Base-by-base conservation (phyloP, 768 basidiomycete species). In the Harrya chromipes region DNA sequence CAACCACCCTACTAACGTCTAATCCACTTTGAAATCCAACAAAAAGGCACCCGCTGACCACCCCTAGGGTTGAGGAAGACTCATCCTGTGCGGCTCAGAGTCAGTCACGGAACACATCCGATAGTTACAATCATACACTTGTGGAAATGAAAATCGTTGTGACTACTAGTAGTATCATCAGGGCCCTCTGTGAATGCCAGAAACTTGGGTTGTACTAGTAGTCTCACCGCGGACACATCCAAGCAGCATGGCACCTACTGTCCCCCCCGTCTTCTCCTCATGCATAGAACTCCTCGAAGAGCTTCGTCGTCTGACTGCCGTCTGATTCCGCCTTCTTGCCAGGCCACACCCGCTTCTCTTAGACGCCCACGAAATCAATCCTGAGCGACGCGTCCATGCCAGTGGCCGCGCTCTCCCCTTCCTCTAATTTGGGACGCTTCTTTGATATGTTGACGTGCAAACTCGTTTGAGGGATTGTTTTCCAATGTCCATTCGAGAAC, bases 281-380 rank as follows among this genome's bases (percentile, higher is more conserved):
- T 6, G 51, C 65, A 65, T 95, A 90, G 29, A 97, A 72, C 43
- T 76, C 69, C 56, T 84, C 77, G 57, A 98, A 90, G 47, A 95
- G 62, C 51, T 65, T 65, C 82, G 94, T 88, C 24, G 86, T 78
- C 2, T 80, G 63, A 64, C 74, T 66, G 70, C 79, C 70, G 68
- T 74, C 65, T 65, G 66, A 67, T 70, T 82, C 67, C 1, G 60
- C 60, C 58, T 64, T 66, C 58, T 84, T 89, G 3, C 73, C 90
- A 0, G 90, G 90, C 87, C 87, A 94, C 79, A 93, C 87, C 36
- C 81, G 84, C 51, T 79, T 83, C 74, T 90, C 85, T 67, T 90
- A 83, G 33, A 97, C 75, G 1, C 90, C 90, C 11, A 89, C 76
- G 61, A 85, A 97, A 65, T 92, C 83, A 35, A 97, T 71, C 40